A percentile compares a stretch with the other conserved stretches of the same genome.
Conservation (phyloP, 2,329 filamentous ascomycete species). For the Cladosporium velox region DNA sequence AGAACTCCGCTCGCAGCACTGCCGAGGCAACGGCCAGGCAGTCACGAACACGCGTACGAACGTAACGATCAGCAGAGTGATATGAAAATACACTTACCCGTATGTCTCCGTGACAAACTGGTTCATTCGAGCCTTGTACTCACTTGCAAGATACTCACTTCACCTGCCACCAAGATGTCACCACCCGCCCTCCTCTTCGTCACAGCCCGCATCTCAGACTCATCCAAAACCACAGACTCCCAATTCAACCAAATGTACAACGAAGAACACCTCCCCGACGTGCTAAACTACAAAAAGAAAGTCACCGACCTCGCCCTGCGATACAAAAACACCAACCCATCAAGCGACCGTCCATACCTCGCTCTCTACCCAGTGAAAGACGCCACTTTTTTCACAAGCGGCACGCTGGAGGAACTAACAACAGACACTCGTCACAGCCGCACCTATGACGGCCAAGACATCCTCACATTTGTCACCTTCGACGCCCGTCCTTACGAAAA, state of each 20-base stretch:
- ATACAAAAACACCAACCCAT: constrained; percentile 25
- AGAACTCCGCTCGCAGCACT: not conserved
- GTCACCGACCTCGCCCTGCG: constrained; percentile 23
- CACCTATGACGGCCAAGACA: constrained; percentile 21
- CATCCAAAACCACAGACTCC: not conserved
- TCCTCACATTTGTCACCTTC: constrained; percentile 22
- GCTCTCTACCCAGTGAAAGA: constrained; percentile 27
- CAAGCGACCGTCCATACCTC: constrained; percentile 22
- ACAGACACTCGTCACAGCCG: constrained; percentile 17
- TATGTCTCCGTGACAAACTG: not conserved
- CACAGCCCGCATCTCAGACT: not conserved
- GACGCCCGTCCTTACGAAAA: constrained; percentile 23
- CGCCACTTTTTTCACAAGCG: constrained; percentile 14
- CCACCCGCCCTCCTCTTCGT: constrained; percentile 7
- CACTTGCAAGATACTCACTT: not conserved
- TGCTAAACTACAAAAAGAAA: constrained; percentile 12
- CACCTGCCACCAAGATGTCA: not conserved
- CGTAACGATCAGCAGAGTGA: not conserved
- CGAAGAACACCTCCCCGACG: constrained; percentile 21
- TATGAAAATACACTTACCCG: not conserved
- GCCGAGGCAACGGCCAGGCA: not conserved
- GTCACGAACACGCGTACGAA: not conserved
- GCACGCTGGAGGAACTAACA: constrained; percentile 16
- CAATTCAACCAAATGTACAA: constrained; percentile 23
- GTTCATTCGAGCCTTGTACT: no score